phyloP scores from a whole-genome alignment of 495 filamentous ascomycete genomes.

The Durotheca rogersii region DNA sequence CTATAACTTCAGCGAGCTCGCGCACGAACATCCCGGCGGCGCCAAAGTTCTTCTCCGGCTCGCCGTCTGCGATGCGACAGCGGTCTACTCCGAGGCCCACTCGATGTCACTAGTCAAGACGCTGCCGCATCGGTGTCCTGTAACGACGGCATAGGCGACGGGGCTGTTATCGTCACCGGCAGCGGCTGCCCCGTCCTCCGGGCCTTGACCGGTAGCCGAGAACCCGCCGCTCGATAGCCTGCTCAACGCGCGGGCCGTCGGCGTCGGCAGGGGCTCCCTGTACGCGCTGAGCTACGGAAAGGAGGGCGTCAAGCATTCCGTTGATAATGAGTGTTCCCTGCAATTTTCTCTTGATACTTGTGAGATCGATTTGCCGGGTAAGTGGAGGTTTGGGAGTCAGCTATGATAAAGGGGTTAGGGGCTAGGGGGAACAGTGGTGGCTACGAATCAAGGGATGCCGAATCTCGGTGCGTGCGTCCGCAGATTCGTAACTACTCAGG shows the following conservation, averaged over 20 bases:
- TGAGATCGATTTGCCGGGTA: too few species aligned
- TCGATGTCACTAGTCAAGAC: conserved; percentile 59
- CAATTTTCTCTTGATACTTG: too few species aligned
- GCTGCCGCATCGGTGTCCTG: conserved; percentile 58
- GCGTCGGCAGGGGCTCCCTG: conserved; percentile 63
- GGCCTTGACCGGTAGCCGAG: background rate
- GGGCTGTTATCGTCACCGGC: conserved; percentile 23
- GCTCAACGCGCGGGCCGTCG: conserved; percentile 65
- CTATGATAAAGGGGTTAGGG: too few species aligned
- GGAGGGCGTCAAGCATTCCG: conserved; percentile 68
- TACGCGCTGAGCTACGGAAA: conserved; percentile 69
- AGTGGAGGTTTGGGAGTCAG: too few species aligned
- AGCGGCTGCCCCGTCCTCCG: conserved; percentile 7
- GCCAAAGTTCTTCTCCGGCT: conserved; percentile 61
- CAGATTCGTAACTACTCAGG: too few species aligned
- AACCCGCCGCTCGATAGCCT: conserved; percentile 69
- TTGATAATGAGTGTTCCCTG: conserved; percentile 56
- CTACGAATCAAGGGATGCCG: too few species aligned
- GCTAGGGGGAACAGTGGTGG: too few species aligned
- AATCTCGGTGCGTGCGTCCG: too few species aligned
- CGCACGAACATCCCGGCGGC: conserved; percentile 65
- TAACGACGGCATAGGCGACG: conserved; percentile 27
- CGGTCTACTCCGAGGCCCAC: conserved; percentile 68
- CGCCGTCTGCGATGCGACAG: conserved; percentile 71
- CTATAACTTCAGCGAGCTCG: conserved; percentile 72